Percentiles rank a stretch among this genome's conserved stretches.
Conservation (phyloP, 1,139 yeast genomes). For the Kodamaea alishanica region DNA sequence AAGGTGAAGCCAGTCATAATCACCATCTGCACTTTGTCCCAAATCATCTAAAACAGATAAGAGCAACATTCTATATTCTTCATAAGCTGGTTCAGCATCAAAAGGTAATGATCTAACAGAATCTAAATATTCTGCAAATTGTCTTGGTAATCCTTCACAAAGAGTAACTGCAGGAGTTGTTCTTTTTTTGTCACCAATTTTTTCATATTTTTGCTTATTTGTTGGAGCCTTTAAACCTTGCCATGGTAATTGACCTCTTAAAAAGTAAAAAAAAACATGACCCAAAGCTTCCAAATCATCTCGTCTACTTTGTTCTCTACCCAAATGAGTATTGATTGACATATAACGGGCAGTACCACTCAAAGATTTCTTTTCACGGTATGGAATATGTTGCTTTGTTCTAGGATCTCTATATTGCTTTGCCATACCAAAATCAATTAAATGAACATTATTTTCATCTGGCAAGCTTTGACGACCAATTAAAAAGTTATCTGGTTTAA, state of each 20-base stretch:
- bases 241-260: constrained; percentile 96
- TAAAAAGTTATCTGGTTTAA: constrained; percentile 92
- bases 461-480: constrained; percentile 68
- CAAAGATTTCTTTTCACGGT: constrained; percentile 88
- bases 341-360: constrained; percentile 97
- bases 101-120: constrained; percentile 81
- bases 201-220: constrained; percentile 92
- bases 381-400: constrained; percentile 93
- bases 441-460: constrained; percentile 52
- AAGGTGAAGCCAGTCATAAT: constrained; percentile 92
- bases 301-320: constrained; percentile 92
- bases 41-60: constrained; percentile 67
- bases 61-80: constrained; percentile 73
- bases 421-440: constrained; percentile 95
- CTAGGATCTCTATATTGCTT: constrained; percentile 95
- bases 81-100: constrained; percentile 94
- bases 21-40: constrained; percentile 77
- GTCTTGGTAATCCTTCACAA: constrained; percentile 80
- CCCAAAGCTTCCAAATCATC: constrained; percentile 96
- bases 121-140: constrained; percentile 81
- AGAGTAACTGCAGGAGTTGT: constrained; percentile 75
- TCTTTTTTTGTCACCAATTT: constrained; percentile 92
- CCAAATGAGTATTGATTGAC: constrained; percentile 96
- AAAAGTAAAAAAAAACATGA: constrained; percentile 89
- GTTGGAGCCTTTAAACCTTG: constrained; percentile 98